A percentile compares a stretch with the other conserved stretches of the same genome.
Conservation (phyloP, 2,329 filamentous ascomycete genomes). For the Stagonosporopsis chrysanthemi region DNA sequence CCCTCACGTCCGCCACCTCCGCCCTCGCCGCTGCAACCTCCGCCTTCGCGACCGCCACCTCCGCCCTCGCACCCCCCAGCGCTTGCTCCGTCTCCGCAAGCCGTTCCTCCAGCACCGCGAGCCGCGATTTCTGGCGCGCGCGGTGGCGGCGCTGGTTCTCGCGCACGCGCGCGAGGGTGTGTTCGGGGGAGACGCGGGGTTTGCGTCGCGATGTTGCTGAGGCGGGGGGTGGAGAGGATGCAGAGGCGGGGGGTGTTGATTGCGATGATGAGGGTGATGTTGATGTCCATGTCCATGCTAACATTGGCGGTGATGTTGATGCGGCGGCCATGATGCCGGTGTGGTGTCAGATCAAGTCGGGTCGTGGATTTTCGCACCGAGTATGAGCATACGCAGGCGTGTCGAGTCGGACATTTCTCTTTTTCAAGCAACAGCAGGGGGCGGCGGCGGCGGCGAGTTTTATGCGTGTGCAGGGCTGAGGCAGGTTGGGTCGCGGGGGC, state of each 20-base stretch:
- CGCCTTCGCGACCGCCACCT: slow-evolving; percentile 16
- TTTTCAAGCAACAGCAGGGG: too few species aligned
- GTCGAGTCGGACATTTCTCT: too few species aligned
- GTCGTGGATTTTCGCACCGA: too few species aligned
- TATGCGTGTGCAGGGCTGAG: slow-evolving; percentile 10
- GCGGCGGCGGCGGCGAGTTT: too few species aligned
- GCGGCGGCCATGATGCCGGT: too few species aligned
- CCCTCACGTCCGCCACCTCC: too few species aligned
- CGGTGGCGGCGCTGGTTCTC: slow-evolving; percentile 62
- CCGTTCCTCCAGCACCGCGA: slow-evolving; percentile 51
- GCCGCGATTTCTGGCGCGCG: slow-evolving; percentile 52
- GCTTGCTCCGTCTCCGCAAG: slow-evolving; percentile 40
- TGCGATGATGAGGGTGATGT: slow-evolving; percentile 17
- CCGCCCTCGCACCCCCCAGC: slow-evolving; percentile 34
- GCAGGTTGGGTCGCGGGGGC: slow-evolving; percentile 24
- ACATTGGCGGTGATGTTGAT: too few species aligned
- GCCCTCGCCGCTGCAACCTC: not conserved
- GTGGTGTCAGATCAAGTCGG: too few species aligned
- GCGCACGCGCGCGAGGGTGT: slow-evolving; percentile 54
- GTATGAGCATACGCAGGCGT: too few species aligned
- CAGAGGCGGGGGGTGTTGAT: too few species aligned
- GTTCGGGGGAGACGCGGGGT: slow-evolving; percentile 42
- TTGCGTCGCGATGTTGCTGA: slow-evolving; percentile 18
- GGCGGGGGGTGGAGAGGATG: not conserved
- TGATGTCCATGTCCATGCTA: slow-evolving; percentile 17